Base-by-base conservation (phyloP, 208 protist genomes). In the Acanthamoeba lenticulata region DNA sequence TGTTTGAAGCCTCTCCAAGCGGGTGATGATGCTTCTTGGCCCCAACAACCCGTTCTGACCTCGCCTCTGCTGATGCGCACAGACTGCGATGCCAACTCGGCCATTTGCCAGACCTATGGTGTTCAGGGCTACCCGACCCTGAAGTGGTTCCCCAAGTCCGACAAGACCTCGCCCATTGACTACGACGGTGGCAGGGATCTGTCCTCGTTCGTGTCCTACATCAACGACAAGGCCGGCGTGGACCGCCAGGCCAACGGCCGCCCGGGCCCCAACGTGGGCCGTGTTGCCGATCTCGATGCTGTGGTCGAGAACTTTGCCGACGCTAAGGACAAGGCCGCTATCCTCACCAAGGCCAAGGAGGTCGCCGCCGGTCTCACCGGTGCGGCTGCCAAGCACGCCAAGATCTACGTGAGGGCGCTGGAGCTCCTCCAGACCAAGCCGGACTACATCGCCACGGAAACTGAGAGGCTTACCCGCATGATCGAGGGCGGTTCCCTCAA, bases 171-270 rank as follows among this genome's bases (percentile, higher is more conserved):
- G 24, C 44, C 79, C 38, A 34, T 79, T 1, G 67, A 79, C 79
- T 88, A 88, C 44, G 47, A 49, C 2, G 44, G 79, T 6, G 79
- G 45, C 29, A 47, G 79, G 44, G 36, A 34, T 13, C 13, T 40
- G n/a, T 9, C 4, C 1, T 32, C 79, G 27, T 62, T 88, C 29
- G 44, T 88, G 27, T 60, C 17, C 9, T 95, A 74, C 69, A 72
- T 96, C 77, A 96, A 96, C 77, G 74, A 90, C 38, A 34, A 96
- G 21, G 15, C 65, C 17, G 94, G 90, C 44, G 49, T 38, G 19
- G 47, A 79, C 9, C 32, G 95, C 57, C 34, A 52, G 3, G 77
- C 62, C 34, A 77, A 90, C 86, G 95, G 95, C 52, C 67, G 36
- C 38, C 49, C 95, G 1, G 24, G 24, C 24, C 74, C 42, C 38